phyloP scores from a whole-genome alignment of 495 filamentous ascomycete genomes.

The Rostrohypoxylon terebratum region DNA sequence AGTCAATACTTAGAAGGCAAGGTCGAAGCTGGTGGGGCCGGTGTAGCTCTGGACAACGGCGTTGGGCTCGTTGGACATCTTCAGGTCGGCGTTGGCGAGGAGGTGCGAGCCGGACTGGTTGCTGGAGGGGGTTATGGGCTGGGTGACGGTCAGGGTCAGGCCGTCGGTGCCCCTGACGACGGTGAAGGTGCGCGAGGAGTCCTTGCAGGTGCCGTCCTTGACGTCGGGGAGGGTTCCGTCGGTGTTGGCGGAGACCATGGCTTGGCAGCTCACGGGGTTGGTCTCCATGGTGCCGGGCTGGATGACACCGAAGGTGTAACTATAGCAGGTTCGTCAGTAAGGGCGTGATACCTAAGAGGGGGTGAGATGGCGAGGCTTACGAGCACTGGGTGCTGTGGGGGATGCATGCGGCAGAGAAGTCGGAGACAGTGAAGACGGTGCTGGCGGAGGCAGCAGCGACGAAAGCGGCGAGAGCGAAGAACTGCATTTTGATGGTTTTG shows the following conservation, averaged over 20 bases:
- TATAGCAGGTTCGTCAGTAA: constrained; percentile 3
- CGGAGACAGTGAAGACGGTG: constrained; percentile 44
- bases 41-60: constrained; percentile 35
- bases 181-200: constrained; percentile 46
- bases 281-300: constrained; percentile 48
- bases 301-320: constrained; percentile 45
- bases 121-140: constrained; percentile 45
- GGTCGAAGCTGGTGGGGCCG: constrained; percentile 20
- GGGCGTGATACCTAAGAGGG: no score
- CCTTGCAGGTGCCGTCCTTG: constrained; percentile 38
- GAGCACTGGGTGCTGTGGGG: constrained; percentile 50
- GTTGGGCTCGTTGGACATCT: constrained; percentile 30
- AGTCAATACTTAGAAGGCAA: background rate
- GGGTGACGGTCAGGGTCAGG: constrained; percentile 39
- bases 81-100: constrained; percentile 39
- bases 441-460: constrained; percentile 35
- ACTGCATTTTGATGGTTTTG: constrained; percentile 33
- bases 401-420: constrained; percentile 48
- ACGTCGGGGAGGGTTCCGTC: constrained; percentile 44
- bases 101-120: constrained; percentile 42
- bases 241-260: constrained; percentile 25
- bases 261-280: constrained; percentile 40
- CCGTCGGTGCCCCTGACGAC: constrained; percentile 30
- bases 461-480: constrained; percentile 12
- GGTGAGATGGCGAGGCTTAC: constrained; percentile 21